Conservation (phyloP, 306 rosid species). For the Trifolium repens region DNA sequence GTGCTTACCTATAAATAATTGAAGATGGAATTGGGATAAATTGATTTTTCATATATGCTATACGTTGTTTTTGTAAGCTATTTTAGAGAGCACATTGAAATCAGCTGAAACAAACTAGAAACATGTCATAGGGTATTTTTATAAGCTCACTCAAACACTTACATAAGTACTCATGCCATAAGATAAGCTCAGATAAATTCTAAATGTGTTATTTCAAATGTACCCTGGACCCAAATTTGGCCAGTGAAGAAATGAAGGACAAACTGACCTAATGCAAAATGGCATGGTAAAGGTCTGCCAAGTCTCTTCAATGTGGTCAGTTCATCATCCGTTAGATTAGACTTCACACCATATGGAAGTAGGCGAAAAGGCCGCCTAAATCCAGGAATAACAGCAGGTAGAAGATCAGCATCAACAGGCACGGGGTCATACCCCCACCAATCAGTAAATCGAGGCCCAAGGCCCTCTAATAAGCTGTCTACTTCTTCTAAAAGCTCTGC, state of each 20-base stretch:
- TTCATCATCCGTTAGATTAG: conserved; percentile 88
- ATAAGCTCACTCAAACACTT: background rate
- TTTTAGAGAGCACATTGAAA: background rate
- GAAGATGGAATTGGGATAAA: background rate
- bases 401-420: conserved; percentile 93
- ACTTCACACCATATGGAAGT: conserved; percentile 88
- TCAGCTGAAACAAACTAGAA: background rate
- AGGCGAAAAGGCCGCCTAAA: conserved; percentile 92
- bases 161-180: background rate
- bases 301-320: conserved; percentile 90
- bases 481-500: conserved; percentile 76
- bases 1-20: background rate
- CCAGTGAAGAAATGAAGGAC: conserved; percentile 36
- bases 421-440: conserved; percentile 99
- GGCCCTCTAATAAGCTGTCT: conserved; percentile 71
- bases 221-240: conserved; percentile 7
- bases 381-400: conserved; percentile 74
- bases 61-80: background rate
- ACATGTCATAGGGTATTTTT: background rate
- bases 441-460: conserved; percentile 89
- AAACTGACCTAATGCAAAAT: conserved; percentile 87
- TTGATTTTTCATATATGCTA: background rate
- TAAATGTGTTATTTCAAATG: conserved; percentile 5
- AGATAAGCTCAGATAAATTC: conserved; percentile 1
- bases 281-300: conserved; percentile 75